phyloP scores from a whole-genome alignment of 2,329 filamentous ascomycete species.

The Arthroderma sp. region DNA sequence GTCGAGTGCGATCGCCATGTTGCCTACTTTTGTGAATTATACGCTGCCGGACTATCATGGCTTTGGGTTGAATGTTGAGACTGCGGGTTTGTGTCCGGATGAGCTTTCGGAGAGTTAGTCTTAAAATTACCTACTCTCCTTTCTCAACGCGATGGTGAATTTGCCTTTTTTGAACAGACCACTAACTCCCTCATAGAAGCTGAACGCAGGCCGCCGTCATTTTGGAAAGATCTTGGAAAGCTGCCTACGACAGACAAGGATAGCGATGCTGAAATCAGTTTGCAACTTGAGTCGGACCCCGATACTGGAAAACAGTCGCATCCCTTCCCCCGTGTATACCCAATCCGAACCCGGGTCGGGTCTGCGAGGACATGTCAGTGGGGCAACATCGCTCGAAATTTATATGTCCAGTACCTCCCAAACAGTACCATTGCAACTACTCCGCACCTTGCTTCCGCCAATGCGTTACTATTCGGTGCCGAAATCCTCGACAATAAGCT shows the following conservation, averaged over 20 bases:
- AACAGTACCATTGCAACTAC: background rate
- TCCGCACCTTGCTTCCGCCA: background rate
- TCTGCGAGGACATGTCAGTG: too few species aligned
- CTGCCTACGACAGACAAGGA: too few species aligned
- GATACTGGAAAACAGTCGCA: too few species aligned
- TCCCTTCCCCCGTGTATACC: background rate
- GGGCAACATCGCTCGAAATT: background rate
- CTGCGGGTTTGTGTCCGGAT: background rate
- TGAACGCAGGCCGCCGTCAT: too few species aligned
- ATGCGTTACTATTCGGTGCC: too few species aligned
- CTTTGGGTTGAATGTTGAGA: conserved; percentile 1
- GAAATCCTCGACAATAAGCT: too few species aligned
- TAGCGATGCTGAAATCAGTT: too few species aligned
- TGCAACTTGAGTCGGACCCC: too few species aligned
- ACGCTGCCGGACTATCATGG: background rate
- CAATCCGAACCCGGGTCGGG: background rate
- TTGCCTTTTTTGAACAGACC: too few species aligned
- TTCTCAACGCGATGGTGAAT: too few species aligned
- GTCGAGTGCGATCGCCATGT: conserved; percentile 8
- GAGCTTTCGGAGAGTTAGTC: background rate
- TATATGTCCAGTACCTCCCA: conserved; percentile 3
- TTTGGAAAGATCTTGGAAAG: too few species aligned
- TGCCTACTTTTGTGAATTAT: conserved; percentile 5
- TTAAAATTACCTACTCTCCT: background rate
- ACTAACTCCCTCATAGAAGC: too few species aligned